Evolutionary conservation across 768 basidiomycete species (phyloP), one percentile per base, ranked within the genome.

Genomic region (Paxillus involutus): DNA sequence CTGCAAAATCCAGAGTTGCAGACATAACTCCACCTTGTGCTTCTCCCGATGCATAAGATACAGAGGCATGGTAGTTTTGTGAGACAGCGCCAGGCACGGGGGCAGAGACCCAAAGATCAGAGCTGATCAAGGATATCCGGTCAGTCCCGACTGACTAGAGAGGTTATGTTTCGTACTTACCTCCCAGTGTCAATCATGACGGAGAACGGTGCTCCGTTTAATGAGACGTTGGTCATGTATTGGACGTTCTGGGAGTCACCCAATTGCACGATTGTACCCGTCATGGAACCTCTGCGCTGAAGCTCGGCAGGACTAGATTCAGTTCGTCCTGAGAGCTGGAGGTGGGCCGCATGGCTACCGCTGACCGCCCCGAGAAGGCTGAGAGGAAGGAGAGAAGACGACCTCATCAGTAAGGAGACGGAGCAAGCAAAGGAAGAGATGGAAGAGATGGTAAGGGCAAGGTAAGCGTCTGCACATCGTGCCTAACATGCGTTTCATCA

Each of bases 101-200:
- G 30, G 76, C 75, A 10, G 79, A 76, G 6, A 87, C 78, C 79
- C 82, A 86, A 8, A 87, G 67, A 63, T 89, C 87, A 14, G 86
- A 85, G 55, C 86, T 88, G 47, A 37, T 36, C 16, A 12, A 21
- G 71, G 66, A 56, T 68, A 32, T 32, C 9, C 26, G 6, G 32
- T 32, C 9, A 32, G 37, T 75, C 68, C 56, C 76, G 73, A 12
- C 62, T 19, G 5, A 12, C 3, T 19, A 1, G 26, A n/a, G 36
- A 41, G n/a, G 39, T 24, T 42, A 37, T 16, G 47, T 10, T 24
- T 26, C 30, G 26, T 9, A 19, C 68, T 32, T 53, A 77, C 78
- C 78, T 80, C 6, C 78, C 78, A 6, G 78, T 80, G 55, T 80
- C 78, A 35, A 80, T 68, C 49, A 71, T 55, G 46, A 78, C 64